A percentile compares a stretch with the other conserved stretches of the same genome.
Evolutionary conservation across 306 rosid genomes (phyloP).

Genomic region (Inga laurina): DNA sequence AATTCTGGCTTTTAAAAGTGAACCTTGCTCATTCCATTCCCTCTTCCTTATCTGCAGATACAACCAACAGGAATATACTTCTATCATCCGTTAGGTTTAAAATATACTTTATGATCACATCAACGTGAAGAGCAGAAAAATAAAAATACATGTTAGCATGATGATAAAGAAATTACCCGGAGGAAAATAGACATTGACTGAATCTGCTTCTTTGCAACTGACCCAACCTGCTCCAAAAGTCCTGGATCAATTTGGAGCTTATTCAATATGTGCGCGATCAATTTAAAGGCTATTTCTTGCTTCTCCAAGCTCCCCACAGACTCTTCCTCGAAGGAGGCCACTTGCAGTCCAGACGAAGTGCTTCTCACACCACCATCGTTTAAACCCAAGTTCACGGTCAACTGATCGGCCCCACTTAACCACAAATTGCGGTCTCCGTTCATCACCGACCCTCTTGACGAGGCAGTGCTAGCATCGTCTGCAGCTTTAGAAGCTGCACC

Average conservation of each 20-base stretch:
- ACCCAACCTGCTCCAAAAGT: slow-evolving; percentile 78
- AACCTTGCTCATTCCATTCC: slow-evolving; percentile 95
- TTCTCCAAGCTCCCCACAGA: slow-evolving; percentile 83
- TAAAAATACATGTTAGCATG: neutral
- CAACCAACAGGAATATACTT: slow-evolving; percentile 28
- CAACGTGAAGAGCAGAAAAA: slow-evolving; percentile 2
- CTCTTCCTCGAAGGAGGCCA: slow-evolving; percentile 86
- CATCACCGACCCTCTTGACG: slow-evolving; percentile 58
- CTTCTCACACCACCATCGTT: slow-evolving; percentile 63
- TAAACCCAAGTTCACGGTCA: slow-evolving; percentile 58
- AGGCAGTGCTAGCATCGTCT: slow-evolving; percentile 59
- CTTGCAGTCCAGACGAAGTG: slow-evolving; percentile 62
- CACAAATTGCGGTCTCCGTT: slow-evolving; percentile 72
- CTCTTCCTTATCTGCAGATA: slow-evolving; percentile 86
- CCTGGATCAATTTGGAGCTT: slow-evolving; percentile 56
- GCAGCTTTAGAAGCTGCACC: slow-evolving; percentile 57
- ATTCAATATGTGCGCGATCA: slow-evolving; percentile 79
- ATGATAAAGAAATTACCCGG: slow-evolving; percentile 50
- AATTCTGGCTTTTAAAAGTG: slow-evolving; percentile 79
- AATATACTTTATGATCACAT: slow-evolving; percentile 17
- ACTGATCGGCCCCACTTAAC: slow-evolving; percentile 71
- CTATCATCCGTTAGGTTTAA: slow-evolving; percentile 21
- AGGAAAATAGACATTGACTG: slow-evolving; percentile 81
- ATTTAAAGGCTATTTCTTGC: slow-evolving; percentile 83
- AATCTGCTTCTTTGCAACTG: slow-evolving; percentile 84